Evolutionary conservation across 2,329 filamentous ascomycete genomes (phyloP), one percentile per base, ranked within the genome.

Genomic region (Nannizziopsis arthrosporioides): DNA sequence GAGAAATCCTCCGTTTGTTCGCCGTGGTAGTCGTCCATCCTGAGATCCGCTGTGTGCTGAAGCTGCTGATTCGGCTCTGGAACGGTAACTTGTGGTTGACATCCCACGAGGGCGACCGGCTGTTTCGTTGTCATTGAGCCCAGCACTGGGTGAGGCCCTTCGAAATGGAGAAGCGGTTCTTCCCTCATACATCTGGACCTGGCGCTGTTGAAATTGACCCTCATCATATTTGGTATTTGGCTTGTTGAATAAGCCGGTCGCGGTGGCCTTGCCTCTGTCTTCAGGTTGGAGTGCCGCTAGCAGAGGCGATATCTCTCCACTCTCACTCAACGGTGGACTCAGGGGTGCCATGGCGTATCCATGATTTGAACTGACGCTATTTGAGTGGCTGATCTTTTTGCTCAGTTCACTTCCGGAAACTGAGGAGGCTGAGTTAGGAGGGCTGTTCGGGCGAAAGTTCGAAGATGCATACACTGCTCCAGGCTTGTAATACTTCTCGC

Each of bases 251-350:
- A 79, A 70, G 27, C 80, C 79, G 65, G 81, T 71, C 0, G 85
- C 84, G 0, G 86, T 93, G 4, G 85, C 84, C 61, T 92, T 94
- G 44, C 84, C 86, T 41, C 78, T 73, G 56, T 94, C 89, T 53
- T 81, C 80, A 0, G 84, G 82, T 51, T 85, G 79, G 10, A 92
- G 75, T 7, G 81, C 75, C 37, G 73, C 72, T 11, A 68, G 66
- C 11, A 93, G 72, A 1, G 75, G 63, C 1, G 75, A 67, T 12
- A 73, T 69, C n/a, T 90, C 84, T 22, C 82, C 83, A 1, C 73
- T 72, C 54, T 92, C 85, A 59, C 82, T 87, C 18, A 81, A 74
- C 0, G 85, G 79, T 1, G 81, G 81, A 59, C 82, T 86, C 43
- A 84, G 60, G 1, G 80, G 78, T 41, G 82, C 76, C 2, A 70